Percentiles rank a stretch among this genome's conserved stretches.
Evolutionary conservation across 2,329 filamentous ascomycete species (phyloP).

Genomic region (Pestalotiopsis sp.): DNA sequence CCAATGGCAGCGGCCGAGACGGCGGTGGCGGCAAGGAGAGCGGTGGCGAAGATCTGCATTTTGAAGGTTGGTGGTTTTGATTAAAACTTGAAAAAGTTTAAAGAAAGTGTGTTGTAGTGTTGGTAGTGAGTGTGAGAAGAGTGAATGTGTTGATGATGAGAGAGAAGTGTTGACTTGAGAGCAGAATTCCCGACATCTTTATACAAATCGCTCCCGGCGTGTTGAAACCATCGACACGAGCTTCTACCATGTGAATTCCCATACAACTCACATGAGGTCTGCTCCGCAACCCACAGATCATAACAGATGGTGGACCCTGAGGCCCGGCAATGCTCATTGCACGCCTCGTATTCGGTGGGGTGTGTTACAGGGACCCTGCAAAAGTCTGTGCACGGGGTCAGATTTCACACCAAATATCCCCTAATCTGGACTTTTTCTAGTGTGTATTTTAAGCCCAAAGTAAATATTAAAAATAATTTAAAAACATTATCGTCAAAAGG

Average conservation of each 20-base stretch:
- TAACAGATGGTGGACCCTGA: not conserved
- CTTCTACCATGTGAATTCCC: not conserved
- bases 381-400: too few relatives aligned
- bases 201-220: not conserved
- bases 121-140: not conserved
- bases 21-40: constrained; percentile 24
- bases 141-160: not conserved
- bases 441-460: too few relatives aligned
- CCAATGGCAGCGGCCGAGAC: constrained; percentile 18
- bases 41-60: constrained; percentile 28
- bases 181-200: not conserved
- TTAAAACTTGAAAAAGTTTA: not conserved
- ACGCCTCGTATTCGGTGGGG: not conserved
- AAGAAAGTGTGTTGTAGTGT: not conserved
- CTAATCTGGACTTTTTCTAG: too few relatives aligned
- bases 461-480: too few relatives aligned
- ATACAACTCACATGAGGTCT: not conserved
- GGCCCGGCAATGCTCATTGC: not conserved
- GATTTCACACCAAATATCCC: too few relatives aligned
- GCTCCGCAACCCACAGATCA: not conserved
- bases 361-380: not conserved
- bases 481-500: too few relatives aligned
- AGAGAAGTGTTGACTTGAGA: not conserved
- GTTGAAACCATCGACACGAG: not conserved
- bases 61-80: constrained; percentile 18